A percentile compares a stretch with the other conserved stretches of the same genome.
phyloP scores from a whole-genome alignment of 2,329 filamentous ascomycete species.

The Penicillium sp. region DNA sequence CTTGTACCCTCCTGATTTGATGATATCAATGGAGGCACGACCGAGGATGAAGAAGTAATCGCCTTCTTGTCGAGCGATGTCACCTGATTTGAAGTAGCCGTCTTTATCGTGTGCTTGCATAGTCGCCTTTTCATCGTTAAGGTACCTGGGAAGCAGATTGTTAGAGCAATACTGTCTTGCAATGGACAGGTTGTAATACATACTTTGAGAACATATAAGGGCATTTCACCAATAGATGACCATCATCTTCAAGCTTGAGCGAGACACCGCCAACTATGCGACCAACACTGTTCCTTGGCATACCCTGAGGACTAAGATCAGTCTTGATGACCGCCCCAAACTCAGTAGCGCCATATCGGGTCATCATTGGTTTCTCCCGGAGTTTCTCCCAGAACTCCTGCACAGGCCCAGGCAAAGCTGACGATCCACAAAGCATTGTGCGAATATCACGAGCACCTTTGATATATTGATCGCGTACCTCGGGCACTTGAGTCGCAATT shows the following conservation, averaged over 20 bases:
- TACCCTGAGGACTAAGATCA: constrained; percentile 29
- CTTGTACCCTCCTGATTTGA: constrained; percentile 59
- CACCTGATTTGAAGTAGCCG: constrained; percentile 50
- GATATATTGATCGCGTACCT: constrained; percentile 39
- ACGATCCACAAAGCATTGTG: constrained; percentile 41
- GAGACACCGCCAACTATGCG: constrained; percentile 41
- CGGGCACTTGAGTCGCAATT: constrained; percentile 26
- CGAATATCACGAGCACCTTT: constrained; percentile 33
- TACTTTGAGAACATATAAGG: constrained; percentile 41
- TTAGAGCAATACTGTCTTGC: background rate
- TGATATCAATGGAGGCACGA: constrained; percentile 55
- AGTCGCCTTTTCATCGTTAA: constrained; percentile 45
- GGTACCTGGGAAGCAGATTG: constrained; percentile 18
- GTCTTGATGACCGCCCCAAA: constrained; percentile 48
- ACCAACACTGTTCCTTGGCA: constrained; percentile 31
- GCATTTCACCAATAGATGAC: constrained; percentile 47
- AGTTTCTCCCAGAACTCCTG: constrained; percentile 50
- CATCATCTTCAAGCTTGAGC: constrained; percentile 49
- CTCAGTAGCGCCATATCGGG: constrained; percentile 48
- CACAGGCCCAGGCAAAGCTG: constrained; percentile 51
- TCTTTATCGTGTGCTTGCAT: constrained; percentile 44
- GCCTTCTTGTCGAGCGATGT: constrained; percentile 38
- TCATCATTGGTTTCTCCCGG: constrained; percentile 36
- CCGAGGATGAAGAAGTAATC: constrained; percentile 54
- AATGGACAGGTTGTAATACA: constrained; percentile 12